Evolutionary conservation across 306 rosid genomes (phyloP).

Genomic region (Malus orientalis): DNA sequence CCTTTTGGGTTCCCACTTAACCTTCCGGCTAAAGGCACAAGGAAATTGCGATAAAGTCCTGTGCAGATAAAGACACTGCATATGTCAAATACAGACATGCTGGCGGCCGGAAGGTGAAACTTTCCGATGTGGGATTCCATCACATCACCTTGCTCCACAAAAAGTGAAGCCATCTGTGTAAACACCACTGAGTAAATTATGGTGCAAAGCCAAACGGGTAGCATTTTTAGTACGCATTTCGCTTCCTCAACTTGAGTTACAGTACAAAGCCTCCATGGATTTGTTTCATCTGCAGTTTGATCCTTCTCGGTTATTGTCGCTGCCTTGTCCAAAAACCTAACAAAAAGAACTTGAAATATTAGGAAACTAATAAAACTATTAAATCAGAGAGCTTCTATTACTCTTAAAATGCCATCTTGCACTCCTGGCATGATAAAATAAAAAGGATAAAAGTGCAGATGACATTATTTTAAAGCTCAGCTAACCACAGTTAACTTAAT

Average conservation of each 20-base stretch:
- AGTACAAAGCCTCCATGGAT: slow-evolving; percentile 56
- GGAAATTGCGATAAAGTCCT: slow-evolving; percentile 37
- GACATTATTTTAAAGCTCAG: neutral
- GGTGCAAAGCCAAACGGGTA: slow-evolving; percentile 76
- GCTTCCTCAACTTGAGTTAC: slow-evolving; percentile 80
- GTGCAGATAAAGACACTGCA: slow-evolving; percentile 49
- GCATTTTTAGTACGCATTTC: slow-evolving; percentile 55
- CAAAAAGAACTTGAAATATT: neutral
- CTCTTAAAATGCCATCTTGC: neutral
- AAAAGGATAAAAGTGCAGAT: neutral
- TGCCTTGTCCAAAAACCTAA: slow-evolving; percentile 32
- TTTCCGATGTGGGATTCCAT: slow-evolving; percentile 40
- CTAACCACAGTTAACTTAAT: neutral
- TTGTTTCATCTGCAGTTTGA: neutral
- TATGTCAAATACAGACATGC: slow-evolving; percentile 70
- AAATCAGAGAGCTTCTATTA: neutral
- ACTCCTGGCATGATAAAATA: neutral
- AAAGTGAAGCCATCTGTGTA: slow-evolving; percentile 78
- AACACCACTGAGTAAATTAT: slow-evolving; percentile 68
- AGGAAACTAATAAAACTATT: neutral
- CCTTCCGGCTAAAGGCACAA: slow-evolving; percentile 42
- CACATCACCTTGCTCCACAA: slow-evolving; percentile 71
- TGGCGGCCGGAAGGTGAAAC: slow-evolving; percentile 59
- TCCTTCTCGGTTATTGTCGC: slow-evolving; percentile 25
- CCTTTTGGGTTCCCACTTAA: slow-evolving; percentile 36